phyloP scores from a whole-genome alignment of 345 rosid genomes.

The Ailanthus altissimus region DNA sequence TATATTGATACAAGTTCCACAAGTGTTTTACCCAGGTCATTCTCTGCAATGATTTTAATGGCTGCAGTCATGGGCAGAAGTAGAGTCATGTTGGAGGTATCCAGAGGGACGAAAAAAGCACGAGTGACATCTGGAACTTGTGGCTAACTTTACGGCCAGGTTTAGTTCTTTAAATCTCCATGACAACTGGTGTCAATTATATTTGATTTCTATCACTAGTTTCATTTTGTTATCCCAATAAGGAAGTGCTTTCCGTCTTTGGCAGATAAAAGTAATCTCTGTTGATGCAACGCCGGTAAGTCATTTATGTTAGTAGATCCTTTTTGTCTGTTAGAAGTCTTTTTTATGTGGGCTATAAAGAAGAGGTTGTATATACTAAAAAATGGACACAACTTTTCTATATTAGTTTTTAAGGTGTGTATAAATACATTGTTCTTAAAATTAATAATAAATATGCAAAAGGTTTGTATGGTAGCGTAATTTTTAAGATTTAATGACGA shows the following conservation, averaged over 20 bases:
- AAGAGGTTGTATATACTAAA: too few species aligned
- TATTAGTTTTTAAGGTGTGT: too few species aligned
- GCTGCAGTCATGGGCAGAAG: neutral
- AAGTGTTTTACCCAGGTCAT: neutral
- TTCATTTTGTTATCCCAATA: neutral
- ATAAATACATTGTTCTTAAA: too few species aligned
- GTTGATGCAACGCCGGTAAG: neutral
- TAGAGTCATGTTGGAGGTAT: neutral
- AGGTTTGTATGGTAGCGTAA: too few species aligned
- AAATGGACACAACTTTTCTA: too few species aligned
- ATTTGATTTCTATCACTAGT: neutral
- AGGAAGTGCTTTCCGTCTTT: neutral
- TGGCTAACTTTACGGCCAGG: conserved; percentile 2
- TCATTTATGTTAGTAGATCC: neutral
- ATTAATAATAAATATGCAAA: too few species aligned
- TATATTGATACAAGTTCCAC: neutral
- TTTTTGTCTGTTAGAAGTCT: neutral
- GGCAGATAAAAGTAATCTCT: neutral
- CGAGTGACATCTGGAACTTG: neutral
- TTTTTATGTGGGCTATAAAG: neutral
- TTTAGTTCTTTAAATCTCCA: conserved; percentile 1
- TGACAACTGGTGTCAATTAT: neutral
- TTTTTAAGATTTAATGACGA: too few species aligned
- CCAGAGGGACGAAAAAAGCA: neutral
- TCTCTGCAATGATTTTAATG: neutral